Percentiles rank a stretch among this genome's conserved stretches.
Evolutionary conservation across 192 early-diverging fungal species (phyloP).

Genomic region (Umbelopsis sp.): DNA sequence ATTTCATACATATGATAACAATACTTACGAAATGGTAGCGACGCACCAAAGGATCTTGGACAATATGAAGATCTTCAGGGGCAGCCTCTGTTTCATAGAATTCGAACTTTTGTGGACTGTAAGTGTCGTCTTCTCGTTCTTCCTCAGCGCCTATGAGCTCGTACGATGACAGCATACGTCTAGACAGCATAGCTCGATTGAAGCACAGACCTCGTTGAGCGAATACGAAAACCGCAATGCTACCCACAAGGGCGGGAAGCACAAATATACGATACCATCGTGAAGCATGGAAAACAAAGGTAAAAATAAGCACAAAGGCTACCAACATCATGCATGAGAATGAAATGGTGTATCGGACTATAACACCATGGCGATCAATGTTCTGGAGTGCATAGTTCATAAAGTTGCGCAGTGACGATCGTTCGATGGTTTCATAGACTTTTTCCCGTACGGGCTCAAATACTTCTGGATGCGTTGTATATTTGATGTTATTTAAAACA

Average conservation of each 20-base stretch:
- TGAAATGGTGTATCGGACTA: background rate
- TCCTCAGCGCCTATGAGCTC: background rate
- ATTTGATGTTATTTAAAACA: background rate
- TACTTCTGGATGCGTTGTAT: constrained; percentile 23
- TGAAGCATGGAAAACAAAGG: constrained; percentile 18
- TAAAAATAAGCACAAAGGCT: background rate
- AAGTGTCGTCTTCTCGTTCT: background rate
- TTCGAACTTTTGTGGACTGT: background rate
- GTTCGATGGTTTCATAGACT: constrained; percentile 21
- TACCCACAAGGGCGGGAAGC: background rate
- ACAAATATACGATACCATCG: constrained; percentile 23
- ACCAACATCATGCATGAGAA: background rate
- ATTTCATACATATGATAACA: background rate
- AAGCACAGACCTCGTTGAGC: constrained; percentile 21
- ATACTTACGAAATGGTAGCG: constrained; percentile 16
- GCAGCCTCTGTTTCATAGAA: background rate
- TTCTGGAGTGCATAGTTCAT: constrained; percentile 19
- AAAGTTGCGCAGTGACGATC: constrained; percentile 15
- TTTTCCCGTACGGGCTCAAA: constrained; percentile 18
- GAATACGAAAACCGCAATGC: background rate
- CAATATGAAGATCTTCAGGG: background rate
- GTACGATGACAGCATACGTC: constrained; percentile 2
- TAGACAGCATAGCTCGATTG: background rate
- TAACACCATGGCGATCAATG: constrained; percentile 14
- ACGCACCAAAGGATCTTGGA: constrained; percentile 2